Conservation (phyloP, 2,329 filamentous ascomycete genomes). For the Gremmenia infestans region DNA sequence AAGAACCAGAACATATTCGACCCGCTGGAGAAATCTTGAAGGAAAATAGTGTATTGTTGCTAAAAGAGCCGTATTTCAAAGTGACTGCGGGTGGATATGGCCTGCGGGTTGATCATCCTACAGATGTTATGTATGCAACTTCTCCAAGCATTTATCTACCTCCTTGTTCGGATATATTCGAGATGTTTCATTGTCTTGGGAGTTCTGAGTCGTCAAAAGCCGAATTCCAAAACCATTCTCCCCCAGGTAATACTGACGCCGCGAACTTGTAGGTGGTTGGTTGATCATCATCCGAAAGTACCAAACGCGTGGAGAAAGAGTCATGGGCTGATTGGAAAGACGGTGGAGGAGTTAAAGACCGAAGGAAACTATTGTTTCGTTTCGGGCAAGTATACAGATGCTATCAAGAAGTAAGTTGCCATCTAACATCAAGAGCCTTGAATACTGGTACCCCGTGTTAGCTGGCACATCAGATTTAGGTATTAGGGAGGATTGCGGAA, state of each 20-base stretch:
- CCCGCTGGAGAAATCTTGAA: background rate
- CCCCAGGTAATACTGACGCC: too few relatives aligned
- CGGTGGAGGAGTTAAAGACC: background rate
- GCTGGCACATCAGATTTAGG: background rate
- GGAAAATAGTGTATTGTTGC: background rate
- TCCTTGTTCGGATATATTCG: too few relatives aligned
- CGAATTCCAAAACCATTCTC: too few relatives aligned
- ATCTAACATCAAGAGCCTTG: background rate
- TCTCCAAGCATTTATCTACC: too few relatives aligned
- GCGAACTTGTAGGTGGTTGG: background rate
- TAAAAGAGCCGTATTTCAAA: slow-evolving; percentile 4
- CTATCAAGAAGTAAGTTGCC: background rate
- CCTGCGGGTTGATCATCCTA: slow-evolving; percentile 24
- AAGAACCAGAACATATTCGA: slow-evolving; percentile 16
- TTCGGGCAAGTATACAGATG: background rate
- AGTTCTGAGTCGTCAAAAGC: too few relatives aligned
- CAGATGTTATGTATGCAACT: background rate
- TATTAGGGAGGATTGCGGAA: background rate
- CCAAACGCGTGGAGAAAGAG: background rate
- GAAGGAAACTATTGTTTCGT: background rate
- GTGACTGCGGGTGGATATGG: slow-evolving; percentile 30
- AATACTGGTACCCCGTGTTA: background rate
- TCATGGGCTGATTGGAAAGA: background rate
- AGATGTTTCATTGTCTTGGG: too few relatives aligned
- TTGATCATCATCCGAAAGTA: background rate